phyloP scores from a whole-genome alignment of 139 green algal species.

The Raphidocelis subcapitata region DNA sequence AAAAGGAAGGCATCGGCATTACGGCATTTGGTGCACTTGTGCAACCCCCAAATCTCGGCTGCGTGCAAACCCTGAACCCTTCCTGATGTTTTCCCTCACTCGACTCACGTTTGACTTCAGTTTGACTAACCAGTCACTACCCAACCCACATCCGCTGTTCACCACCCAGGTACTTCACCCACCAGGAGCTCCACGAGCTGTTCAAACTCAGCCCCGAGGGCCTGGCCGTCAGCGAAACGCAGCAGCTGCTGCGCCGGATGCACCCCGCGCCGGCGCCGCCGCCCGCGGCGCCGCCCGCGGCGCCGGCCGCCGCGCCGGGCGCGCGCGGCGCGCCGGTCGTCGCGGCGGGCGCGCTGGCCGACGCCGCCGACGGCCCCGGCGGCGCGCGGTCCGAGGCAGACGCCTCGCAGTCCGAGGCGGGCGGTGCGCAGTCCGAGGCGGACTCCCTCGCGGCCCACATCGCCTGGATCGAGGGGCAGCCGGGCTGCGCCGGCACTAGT shows the following conservation, averaged over 20 bases:
- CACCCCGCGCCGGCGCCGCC: slow-evolving; percentile 54
- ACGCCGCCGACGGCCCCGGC: no score
- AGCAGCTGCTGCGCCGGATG: slow-evolving; percentile 65
- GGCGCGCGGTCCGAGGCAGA: no score
- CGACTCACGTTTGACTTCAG: no score
- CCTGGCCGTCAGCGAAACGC: slow-evolving; percentile 56
- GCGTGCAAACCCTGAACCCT: neutral
- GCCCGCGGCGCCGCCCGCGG: slow-evolving; percentile 51
- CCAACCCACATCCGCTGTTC: neutral
- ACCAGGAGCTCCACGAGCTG: slow-evolving; percentile 76
- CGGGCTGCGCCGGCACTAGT: slow-evolving; percentile 53
- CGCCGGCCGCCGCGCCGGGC: slow-evolving; percentile 35
- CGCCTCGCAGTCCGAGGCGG: no score
- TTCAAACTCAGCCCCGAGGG: slow-evolving; percentile 63
- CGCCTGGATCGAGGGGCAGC: neutral
- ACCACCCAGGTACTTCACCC: slow-evolving; percentile 44
- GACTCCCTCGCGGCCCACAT: slow-evolving; percentile 1
- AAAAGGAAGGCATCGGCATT: neutral
- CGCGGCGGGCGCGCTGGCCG: no score
- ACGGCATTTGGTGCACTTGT: neutral
- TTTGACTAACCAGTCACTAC: neutral
- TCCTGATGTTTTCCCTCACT: no score
- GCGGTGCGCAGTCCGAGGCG: neutral
- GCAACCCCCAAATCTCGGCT: neutral
- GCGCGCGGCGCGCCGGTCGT: slow-evolving; percentile 9